phyloP scores from a whole-genome alignment of 192 early-diverging fungal genomes.

The Pecoramyces ruminantium region DNA sequence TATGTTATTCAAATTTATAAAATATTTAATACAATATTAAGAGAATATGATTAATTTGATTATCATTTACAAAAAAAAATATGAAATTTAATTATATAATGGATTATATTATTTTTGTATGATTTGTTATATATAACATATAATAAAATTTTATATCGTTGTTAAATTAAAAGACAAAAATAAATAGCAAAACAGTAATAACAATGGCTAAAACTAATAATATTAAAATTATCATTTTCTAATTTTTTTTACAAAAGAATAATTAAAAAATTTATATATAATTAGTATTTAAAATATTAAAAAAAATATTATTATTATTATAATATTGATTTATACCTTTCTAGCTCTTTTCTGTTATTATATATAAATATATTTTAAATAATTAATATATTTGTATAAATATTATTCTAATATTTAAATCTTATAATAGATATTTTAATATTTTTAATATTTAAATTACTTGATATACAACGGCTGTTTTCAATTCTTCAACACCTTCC shows the following conservation, averaged over 20 bases:
- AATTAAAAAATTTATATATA: neutral
- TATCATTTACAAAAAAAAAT: too few species aligned
- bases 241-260: neutral
- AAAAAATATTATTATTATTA: neutral
- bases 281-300: neutral
- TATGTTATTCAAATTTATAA: too few species aligned
- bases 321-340: neutral
- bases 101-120: too few species aligned
- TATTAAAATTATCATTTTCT: neutral
- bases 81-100: too few species aligned
- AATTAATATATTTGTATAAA: too few species aligned
- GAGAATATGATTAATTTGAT: too few species aligned
- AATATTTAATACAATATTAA: too few species aligned
- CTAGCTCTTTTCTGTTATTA: neutral
- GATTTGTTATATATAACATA: too few species aligned
- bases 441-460: neutral
- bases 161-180: too few species aligned
- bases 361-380: neutral
- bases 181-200: too few species aligned
- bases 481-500: slow-evolving; percentile 34
- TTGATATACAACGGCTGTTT: slow-evolving; percentile 17
- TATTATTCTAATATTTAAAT: neutral
- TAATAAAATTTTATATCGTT: too few species aligned
- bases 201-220: neutral
- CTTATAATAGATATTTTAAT: too few species aligned